These are phyloP conservation scores for Populus trichocarpa DNA, from an alignment of 441 rosid genomes.

Conservation along the genomic window DNA sequence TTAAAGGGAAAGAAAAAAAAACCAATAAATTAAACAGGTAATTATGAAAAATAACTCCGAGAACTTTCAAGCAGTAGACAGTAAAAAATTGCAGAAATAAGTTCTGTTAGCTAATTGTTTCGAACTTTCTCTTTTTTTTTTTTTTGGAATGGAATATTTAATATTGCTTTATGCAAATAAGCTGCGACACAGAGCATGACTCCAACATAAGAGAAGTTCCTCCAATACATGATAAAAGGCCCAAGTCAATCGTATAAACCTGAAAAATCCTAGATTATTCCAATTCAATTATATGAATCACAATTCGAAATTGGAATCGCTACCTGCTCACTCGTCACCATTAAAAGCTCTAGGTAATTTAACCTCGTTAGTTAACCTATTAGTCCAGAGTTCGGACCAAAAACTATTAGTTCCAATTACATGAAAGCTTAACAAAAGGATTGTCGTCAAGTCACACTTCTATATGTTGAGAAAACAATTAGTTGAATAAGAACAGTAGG, in stretches of 20 bases:
- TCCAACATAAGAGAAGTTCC: not conserved
- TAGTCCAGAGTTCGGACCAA: no score
- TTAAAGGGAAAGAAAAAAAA: conserved; percentile 9
- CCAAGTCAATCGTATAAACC: no score
- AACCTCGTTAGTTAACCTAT: not conserved
- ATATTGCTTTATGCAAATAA: not conserved
- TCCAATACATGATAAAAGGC: not conserved
- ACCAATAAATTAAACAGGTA: not conserved
- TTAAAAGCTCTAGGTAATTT: not conserved
- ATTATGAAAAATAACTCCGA: not conserved
- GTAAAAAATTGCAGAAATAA: not conserved
- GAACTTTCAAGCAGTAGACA: not conserved
- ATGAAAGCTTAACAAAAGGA: no score
- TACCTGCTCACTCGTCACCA: no score
- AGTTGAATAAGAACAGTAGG: not conserved
- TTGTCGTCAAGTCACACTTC: no score
- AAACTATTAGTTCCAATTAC: no score
- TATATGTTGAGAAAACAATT: no score
- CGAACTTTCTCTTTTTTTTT: no score
- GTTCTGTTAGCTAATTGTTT: not conserved
- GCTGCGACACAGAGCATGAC: not conserved
- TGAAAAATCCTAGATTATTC: no score
- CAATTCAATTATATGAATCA: no score
- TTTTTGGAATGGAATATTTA: no score
- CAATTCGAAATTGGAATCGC: no score